Evolutionary conservation across 345 rosid species (phyloP).

Genomic region (Citrus cavaleriei): DNA sequence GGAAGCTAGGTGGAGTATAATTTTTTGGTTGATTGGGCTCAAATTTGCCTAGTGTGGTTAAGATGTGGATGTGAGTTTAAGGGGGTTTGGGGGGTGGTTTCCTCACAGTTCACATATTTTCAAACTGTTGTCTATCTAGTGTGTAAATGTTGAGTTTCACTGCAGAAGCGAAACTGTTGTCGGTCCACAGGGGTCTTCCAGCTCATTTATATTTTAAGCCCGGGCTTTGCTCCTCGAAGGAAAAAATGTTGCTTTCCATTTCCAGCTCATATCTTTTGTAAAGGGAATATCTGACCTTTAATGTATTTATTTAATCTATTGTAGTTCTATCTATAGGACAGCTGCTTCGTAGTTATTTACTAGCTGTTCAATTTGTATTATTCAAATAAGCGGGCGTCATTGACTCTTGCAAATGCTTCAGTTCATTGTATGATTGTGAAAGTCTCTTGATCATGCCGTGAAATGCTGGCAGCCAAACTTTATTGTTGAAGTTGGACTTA

Average conservation of each 20-base stretch:
- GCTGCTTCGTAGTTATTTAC: not conserved
- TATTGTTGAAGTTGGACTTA: not conserved
- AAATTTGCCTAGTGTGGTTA: not conserved
- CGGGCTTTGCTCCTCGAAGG: not conserved
- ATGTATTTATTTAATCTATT: not conserved
- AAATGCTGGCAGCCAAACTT: not conserved
- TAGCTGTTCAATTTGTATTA: not conserved
- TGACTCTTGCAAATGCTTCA: not conserved
- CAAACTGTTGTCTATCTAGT: not conserved
- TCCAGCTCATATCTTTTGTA: not conserved
- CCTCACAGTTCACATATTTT: not conserved
- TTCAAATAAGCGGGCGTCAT: too few species aligned
- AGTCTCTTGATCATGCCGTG: not conserved
- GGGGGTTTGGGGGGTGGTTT: not conserved
- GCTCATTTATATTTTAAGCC: not conserved
- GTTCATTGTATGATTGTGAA: too few species aligned
- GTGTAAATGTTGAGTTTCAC: not conserved
- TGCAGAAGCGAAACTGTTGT: not conserved
- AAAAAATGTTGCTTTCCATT: not conserved
- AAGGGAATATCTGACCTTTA: not conserved
- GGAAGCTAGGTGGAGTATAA: not conserved
- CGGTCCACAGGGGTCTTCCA: not conserved
- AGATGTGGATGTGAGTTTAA: not conserved
- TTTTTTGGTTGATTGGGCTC: not conserved
- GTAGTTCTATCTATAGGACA: not conserved